Percentiles rank a stretch among this genome's conserved stretches.
phyloP scores from a whole-genome alignment of 2,329 filamentous ascomycete genomes.

The Pseudogymnoascus sp. region DNA sequence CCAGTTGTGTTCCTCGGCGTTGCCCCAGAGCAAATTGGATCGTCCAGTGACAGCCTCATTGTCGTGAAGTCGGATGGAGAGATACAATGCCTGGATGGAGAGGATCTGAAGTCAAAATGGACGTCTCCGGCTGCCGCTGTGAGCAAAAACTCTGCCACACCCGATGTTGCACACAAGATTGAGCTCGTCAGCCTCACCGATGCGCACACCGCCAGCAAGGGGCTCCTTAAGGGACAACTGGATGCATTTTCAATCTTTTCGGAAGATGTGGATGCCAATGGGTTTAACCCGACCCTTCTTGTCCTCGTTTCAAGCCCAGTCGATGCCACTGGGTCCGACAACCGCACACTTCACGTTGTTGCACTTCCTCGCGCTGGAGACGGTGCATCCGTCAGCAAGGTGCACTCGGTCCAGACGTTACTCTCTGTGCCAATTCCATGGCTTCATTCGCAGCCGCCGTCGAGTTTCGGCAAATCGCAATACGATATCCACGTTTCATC shows the following conservation, averaged over 20 bases:
- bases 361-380: slow-evolving; percentile 18
- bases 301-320: slow-evolving; percentile 33
- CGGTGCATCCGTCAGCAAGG: neutral
- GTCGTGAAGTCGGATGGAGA: slow-evolving; percentile 53
- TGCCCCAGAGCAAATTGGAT: slow-evolving; percentile 16
- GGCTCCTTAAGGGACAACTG: slow-evolving; percentile 40
- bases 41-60: slow-evolving; percentile 36
- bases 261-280: slow-evolving; percentile 23
- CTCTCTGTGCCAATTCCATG: slow-evolving; percentile 18
- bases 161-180: slow-evolving; percentile 24
- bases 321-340: slow-evolving; percentile 13
- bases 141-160: slow-evolving; percentile 27
- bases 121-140: slow-evolving; percentile 31
- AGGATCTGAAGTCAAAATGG: slow-evolving; percentile 43
- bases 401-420: slow-evolving; percentile 25
- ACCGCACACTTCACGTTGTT: slow-evolving; percentile 24
- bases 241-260: slow-evolving; percentile 45
- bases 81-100: slow-evolving; percentile 51
- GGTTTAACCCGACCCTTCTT: slow-evolving; percentile 45
- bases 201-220: slow-evolving; percentile 26
- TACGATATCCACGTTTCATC: slow-evolving; percentile 55
- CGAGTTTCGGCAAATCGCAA: slow-evolving; percentile 10
- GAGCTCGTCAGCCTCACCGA: slow-evolving; percentile 28
- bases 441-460: slow-evolving; percentile 5
- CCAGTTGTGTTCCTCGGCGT: slow-evolving; percentile 39